These are phyloP conservation scores for Dictyostelium capitatum DNA, from an alignment of 78 protist species.

Conservation along the genomic window DNA sequence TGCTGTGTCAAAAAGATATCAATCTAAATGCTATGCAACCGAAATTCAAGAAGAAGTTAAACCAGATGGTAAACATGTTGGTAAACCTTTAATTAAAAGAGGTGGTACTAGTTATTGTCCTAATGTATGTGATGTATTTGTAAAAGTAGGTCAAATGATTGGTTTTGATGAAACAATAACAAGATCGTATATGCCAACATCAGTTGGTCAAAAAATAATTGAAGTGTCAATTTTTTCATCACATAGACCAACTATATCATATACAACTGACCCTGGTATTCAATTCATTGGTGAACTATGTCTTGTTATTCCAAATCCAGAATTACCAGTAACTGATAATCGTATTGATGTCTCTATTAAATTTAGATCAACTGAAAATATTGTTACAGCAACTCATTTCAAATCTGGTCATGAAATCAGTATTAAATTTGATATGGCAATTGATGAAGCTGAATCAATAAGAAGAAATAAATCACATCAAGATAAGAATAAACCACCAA, in stretches of 20 bases:
- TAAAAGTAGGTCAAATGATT: neutral
- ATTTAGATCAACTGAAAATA: neutral
- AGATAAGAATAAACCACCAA: neutral
- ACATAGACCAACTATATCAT: neutral
- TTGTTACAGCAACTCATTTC: neutral
- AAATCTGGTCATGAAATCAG: neutral
- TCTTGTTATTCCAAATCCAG: neutral
- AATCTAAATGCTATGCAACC: neutral
- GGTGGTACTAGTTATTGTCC: neutral
- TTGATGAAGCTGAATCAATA: neutral
- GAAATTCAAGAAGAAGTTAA: neutral
- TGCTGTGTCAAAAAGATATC: neutral
- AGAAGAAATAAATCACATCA: neutral
- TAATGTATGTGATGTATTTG: neutral
- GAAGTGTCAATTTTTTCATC: neutral
- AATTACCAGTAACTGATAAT: neutral
- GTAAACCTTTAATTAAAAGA: neutral
- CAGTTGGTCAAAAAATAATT: neutral
- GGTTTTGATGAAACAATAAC: neutral
- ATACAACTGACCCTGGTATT: neutral
- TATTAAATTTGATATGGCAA: neutral
- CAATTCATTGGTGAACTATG: neutral
- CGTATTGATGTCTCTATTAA: neutral
- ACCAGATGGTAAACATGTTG: neutral
- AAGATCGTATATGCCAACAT: neutral